Evolutionary conservation across 345 rosid genomes (phyloP), one percentile per base, ranked within the genome.

Genomic region (Mallotus nudiflorus): DNA sequence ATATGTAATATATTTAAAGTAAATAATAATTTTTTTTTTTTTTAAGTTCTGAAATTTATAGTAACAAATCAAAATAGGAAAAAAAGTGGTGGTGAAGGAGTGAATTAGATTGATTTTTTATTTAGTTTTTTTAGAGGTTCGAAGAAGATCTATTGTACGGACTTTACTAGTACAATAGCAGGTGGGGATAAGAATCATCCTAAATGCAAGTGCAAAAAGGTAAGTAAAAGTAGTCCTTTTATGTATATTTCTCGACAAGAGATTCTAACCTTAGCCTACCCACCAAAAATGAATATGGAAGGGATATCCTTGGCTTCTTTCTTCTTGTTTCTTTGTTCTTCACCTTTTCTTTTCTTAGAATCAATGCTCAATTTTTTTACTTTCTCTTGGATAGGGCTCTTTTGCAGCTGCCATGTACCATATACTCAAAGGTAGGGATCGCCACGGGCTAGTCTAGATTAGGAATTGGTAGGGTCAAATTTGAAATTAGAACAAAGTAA

Each of bases 111-210:
- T 42, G 9, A 42, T 42, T 42, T 42, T 42, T 4, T 42, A 42
- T 1, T 42, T 42, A 3, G 14, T 42, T 42, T 4, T 42, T 42
- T 39, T 12, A 22, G 73, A 50, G 65, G 65, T 69, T 77, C 74
- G n/a, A 77, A 52, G 66, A 69, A 39, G 78, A 72, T 80, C 14
- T 15, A n/a, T 0, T 29, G 84, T 61, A 19, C 73, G 79, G 73
- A 70, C 80, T 42, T 65, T 42, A 2, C 13, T 9, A 1, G 60
- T 3, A 27, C 28, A 44, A 5, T 0, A 14, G 15, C 3, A 29
- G 28, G 12, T 15, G 55, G 45, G 62, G 24, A 54, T 27, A 20
- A 35, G 75, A 75, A 80, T 73, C 82, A 48, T 40, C 77, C 61
- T 78, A 45, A 75, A 73, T 44, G 18, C 70, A 11, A 59, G 81